Base-by-base conservation (phyloP, 345 rosid species). In the Arabidopsis arenosa region DNA sequence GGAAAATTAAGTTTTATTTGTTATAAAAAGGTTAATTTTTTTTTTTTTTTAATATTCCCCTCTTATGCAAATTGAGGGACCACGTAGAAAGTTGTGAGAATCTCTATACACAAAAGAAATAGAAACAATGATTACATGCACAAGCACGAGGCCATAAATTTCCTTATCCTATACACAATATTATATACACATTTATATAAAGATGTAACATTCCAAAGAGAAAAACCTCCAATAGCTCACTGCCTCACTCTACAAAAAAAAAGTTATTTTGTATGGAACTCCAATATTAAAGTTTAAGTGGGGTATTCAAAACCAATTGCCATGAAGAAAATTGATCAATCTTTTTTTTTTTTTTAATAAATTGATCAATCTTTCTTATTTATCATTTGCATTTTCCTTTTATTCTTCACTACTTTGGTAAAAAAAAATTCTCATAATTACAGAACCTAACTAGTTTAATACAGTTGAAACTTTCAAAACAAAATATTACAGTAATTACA, bases 61-160 rank as follows among this genome's bases (percentile, higher is more conserved):
- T 47, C 13, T 64, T 14, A 61, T 53, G 62, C 54, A 35, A 53
- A 62, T 3, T 15, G 40, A 4, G 65, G 51, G 69, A 32, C 75
- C 80, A 53, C 30, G 47, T 13, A 13, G 55, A 54, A 68, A 76
- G 70, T 17, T 33, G 63, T 28, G 56, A 61, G 74, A 60, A 76
- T 70, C 37, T 70, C 70, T 45, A 36, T 45, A 54, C 21, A 47
- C 61, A 54, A 77, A 70, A 65, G 47, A 77, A 45, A 37, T 36
- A 21, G 18, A 70, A 77, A 48, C 57, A 77, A 71, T 77, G 80
- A 77, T 71, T 77, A 77, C 76, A 77, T 71, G 76, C 73, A 77
- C 63, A 77, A 77, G 72, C 80, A 77, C 80, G 76, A 77, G 76
- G 67, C 72, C 68, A 49, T 45, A 65, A 39, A 39, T 57, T 71